These are phyloP conservation scores for Hibiscus syriacus DNA, from an alignment of 345 rosid genomes.

Conservation along the genomic window DNA sequence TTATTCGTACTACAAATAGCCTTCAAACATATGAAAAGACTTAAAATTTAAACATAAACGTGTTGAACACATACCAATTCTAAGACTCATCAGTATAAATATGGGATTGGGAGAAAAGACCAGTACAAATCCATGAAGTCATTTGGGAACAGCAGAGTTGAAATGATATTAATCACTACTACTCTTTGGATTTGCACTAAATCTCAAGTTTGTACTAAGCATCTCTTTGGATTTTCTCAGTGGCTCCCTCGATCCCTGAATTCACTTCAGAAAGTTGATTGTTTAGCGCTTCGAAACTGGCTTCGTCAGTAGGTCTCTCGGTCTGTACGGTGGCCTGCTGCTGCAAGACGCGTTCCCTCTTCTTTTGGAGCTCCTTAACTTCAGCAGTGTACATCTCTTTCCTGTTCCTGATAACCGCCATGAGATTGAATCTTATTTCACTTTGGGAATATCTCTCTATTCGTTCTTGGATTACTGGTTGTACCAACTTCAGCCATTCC, in stretches of 20 bases:
- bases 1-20: too few relatives aligned
- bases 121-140: too few relatives aligned
- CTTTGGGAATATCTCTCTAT: constrained; percentile 85
- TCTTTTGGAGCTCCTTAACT: constrained; percentile 88
- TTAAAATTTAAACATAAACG: too few relatives aligned
- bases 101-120: too few relatives aligned
- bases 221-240: constrained; percentile 92
- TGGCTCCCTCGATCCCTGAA: constrained; percentile 63
- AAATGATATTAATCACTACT: too few relatives aligned
- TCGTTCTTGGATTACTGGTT: constrained; percentile 93
- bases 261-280: constrained; percentile 63
- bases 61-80: too few relatives aligned
- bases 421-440: too few relatives aligned
- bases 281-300: constrained; percentile 45
- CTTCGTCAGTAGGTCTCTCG: constrained; percentile 43
- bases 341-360: constrained; percentile 62
- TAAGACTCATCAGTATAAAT: too few relatives aligned
- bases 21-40: too few relatives aligned
- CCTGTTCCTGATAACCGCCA: constrained; percentile 85
- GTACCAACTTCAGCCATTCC: constrained; percentile 87
- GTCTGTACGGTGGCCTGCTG: constrained; percentile 46
- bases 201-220: too few relatives aligned
- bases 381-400: constrained; percentile 77
- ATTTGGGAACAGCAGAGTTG: too few relatives aligned
- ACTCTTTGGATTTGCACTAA: too few relatives aligned